Percentiles rank a stretch among this genome's conserved stretches.
Conservation (phyloP, 1,284 basidiomycete genomes). For the Pseudozyma sp. region DNA sequence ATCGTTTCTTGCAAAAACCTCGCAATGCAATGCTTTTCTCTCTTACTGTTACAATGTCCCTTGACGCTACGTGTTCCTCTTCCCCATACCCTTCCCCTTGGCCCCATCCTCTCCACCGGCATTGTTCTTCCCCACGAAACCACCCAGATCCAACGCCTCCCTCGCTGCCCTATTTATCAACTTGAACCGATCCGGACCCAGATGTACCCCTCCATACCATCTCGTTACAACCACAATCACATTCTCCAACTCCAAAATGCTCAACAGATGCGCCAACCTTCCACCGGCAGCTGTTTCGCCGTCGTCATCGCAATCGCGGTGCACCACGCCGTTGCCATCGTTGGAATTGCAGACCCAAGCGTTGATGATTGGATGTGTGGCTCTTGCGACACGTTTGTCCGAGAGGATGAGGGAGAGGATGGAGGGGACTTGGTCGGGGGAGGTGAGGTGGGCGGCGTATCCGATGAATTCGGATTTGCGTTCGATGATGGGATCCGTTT, state of each 20-base stretch:
- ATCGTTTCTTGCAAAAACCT: too few relatives aligned
- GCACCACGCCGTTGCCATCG: slow-evolving; percentile 55
- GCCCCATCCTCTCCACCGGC: slow-evolving; percentile 6
- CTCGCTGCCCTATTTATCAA: slow-evolving; percentile 64
- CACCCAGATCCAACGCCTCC: slow-evolving; percentile 59
- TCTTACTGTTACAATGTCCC: background rate
- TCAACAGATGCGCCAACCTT: slow-evolving; percentile 67
- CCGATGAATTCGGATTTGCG: slow-evolving; percentile 69
- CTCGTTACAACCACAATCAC: slow-evolving; percentile 66
- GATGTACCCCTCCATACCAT: slow-evolving; percentile 65
- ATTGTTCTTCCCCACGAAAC: slow-evolving; percentile 41
- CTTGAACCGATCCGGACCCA: slow-evolving; percentile 68
- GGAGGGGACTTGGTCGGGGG: slow-evolving; percentile 59
- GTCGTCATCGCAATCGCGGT: slow-evolving; percentile 67
- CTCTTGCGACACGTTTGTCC: slow-evolving; percentile 60
- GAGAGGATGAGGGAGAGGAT: slow-evolving; percentile 53
- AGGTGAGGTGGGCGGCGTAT: slow-evolving; percentile 56
- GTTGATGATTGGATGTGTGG: slow-evolving; percentile 67
- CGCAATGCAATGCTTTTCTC: background rate
- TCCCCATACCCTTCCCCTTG: slow-evolving; percentile 27
- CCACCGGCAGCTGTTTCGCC: slow-evolving; percentile 69
- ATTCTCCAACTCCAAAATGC: slow-evolving; percentile 61
- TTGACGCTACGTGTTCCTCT: slow-evolving; percentile 13
- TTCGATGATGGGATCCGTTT: slow-evolving; percentile 61
- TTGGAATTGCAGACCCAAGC: slow-evolving; percentile 65